Base-by-base conservation (phyloP, 1,139 yeast genomes). In the Zygoascus sp. region DNA sequence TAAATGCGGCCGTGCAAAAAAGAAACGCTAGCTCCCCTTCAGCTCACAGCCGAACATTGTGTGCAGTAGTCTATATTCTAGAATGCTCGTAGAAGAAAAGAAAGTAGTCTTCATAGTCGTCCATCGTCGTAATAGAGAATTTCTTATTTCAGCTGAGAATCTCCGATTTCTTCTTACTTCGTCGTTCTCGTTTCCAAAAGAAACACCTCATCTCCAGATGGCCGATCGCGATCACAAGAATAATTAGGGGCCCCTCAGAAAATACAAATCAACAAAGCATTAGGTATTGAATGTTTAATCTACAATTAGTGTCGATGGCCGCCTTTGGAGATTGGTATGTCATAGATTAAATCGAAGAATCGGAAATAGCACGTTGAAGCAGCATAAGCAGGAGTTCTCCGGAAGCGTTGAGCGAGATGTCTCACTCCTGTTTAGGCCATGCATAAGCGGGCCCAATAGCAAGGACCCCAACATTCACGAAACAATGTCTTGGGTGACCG, bases 361-460 rank as follows among this genome's bases (percentile, higher is more conserved):
- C 28, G 28, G 7, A 30, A 30, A 30, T 30, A 13, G 15, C 34
- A 30, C 27, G 15, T n/a, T 30, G 6, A 15, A n/a, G n/a, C 28
- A n/a, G 27, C 8, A 9, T 30, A 11, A 4, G 7, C 15, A 30
- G 34, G 34, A 30, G 34, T 11, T 13, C 3, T 30, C 34, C 34
- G 34, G 34, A 30, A 30, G 34, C 34, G 34, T n/a, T 30, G 17
- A 30, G 7, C 17, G 8, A 9, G 34, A 30, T 30, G 34, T 30
- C 34, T 30, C 34, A 30, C 34, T 30, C 34, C 34, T 30, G 34
- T 16, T 30, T 30, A 30, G 13, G 34, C 16, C 34, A n/a, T 15
- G 34, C 17, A 30, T n/a, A 30, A 30, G 34, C 34, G 34, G 34
- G 16, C 34, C 34, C 3, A 30, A 3, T 30, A 30, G 34, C 34